Base-by-base conservation (phyloP, 768 basidiomycete species). In the Tylopilus felleus region DNA sequence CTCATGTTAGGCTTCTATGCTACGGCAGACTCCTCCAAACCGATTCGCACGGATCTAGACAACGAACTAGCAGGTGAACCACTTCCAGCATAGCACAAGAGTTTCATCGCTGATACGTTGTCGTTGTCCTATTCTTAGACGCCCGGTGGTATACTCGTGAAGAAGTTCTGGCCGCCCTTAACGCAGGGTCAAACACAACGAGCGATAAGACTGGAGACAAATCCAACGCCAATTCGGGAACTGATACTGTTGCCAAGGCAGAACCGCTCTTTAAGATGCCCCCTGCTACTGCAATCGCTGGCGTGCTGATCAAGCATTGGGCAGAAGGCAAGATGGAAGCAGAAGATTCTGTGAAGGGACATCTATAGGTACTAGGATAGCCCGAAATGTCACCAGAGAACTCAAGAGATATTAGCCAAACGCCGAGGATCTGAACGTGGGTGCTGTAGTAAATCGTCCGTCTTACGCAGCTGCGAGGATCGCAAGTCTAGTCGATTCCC, bases 1-100 rank as follows among this genome's bases (percentile, higher is more conserved):
- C 74, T 94, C 38, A 95, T 97, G 94, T 79, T 93, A 9, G 94
- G 94, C 14, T 93, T 89, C 67, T 93, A 88, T 64, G 92, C 87
- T 3, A 79, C 81, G 40, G 94, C 82, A 9, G 90, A 86, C 74
- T 75, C 85, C 2, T 75, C 80, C 5, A 77, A 93, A 63, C 80
- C 82, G 7, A 87, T 98, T 53, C 82, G 93, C 16, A 74, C 77
- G 8, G 94, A 98, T 67, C 80, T 99, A 2, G 96, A 98, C 66
- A 96, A 96, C 60, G 96, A 99, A 73, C 81, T 99, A n/a, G 85
- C 86, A 64, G 92, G 93, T 89, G 10, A 13, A 8, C 3, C 5
- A 16, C 42, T 23, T 39, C 21, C 27, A 39, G 35, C 33, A 35
- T 19, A n/a, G 25, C 23, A 14, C 29, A 19, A 4, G 22, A 0